Base-by-base conservation (phyloP, 2,329 filamentous ascomycete species). In the Aspergillus tamarii region DNA sequence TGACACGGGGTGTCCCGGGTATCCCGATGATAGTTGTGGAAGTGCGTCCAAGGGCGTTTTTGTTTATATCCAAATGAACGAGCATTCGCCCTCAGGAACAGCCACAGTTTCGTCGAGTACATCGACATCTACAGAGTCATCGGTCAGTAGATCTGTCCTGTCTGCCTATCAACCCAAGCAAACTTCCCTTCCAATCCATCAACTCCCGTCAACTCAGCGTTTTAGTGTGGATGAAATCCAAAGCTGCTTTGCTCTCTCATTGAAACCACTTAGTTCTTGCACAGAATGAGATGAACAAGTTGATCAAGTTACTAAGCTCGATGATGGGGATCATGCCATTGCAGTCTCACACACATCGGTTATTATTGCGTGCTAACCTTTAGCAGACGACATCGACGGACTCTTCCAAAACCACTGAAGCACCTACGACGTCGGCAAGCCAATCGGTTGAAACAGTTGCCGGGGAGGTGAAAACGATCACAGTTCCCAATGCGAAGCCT, bases 21-120 rank as follows among this genome's bases (percentile, higher is more conserved):
- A 80, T 68, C 77, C 77, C n/a, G 60, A 63, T 19, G 82, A 84
- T 61, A 74, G 72, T 59, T 84, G 82, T 68, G 82, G 82, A 58
- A 80, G 74, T 69, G 66, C 71, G 12, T 62, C 73, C 21, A 67
- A 77, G 26, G 76, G 73, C 19, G 73, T 83, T 1, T 84, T 72
- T 64, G 81, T 72, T 48, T 84, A 84, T 67, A 74, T 82, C 57
- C 67, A 74, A 19, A 72, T 83, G 53, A 65, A 69, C 14, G 70
- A 70, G 46, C 72, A 74, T 39, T 69, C 71, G 21, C 70, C 76
- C 23, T 74, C 75, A 16, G 75, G 76, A 63, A 80, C 77, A 11
- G 72, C 71, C 16, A 65, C 66, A 41, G 70, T 63, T 10, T 67
- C 67, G 56, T 56, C 67, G 19, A 60, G 64, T 12, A 63, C 66